Evolutionary conservation across 2,329 filamentous ascomycete species (phyloP).

Genomic region (Rutstroemia sp.): DNA sequence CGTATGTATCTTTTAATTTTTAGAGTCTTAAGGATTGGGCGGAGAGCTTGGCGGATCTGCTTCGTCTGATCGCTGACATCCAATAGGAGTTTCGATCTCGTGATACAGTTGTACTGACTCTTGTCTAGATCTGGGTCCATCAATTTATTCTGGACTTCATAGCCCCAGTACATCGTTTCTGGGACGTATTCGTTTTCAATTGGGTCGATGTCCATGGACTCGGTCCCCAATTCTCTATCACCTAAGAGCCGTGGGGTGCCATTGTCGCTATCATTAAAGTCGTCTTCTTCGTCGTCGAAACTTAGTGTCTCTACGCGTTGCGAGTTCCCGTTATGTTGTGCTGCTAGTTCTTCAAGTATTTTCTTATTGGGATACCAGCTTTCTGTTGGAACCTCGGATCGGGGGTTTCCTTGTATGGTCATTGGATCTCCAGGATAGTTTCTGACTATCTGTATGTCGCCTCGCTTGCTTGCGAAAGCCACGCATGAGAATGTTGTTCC

Average conservation of each 20-base stretch:
- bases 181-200: background rate
- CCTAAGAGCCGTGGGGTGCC: too few relatives aligned
- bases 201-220: background rate
- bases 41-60: slow-evolving; percentile 10
- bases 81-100: slow-evolving; percentile 13
- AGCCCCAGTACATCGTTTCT: slow-evolving; percentile 10
- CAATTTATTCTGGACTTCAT: slow-evolving; percentile 9
- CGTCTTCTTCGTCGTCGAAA: background rate
- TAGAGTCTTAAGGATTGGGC: slow-evolving; percentile 3
- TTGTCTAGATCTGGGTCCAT: slow-evolving; percentile 5
- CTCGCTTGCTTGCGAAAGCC: slow-evolving; percentile 7
- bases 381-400: slow-evolving; percentile 14
- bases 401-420: background rate
- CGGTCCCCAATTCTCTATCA: too few relatives aligned
- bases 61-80: slow-evolving; percentile 12
- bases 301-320: background rate
- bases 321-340: background rate
- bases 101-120: slow-evolving; percentile 9
- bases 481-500: slow-evolving; percentile 17
- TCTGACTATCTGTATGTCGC: slow-evolving; percentile 6
- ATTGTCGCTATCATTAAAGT: background rate
- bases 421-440: slow-evolving; percentile 12
- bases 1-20: slow-evolving; percentile 3
- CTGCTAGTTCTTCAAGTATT: background rate
- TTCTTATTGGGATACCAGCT: slow-evolving; percentile 11